Base-by-base conservation (phyloP, 306 rosid species). In the Prunus davidiana region DNA sequence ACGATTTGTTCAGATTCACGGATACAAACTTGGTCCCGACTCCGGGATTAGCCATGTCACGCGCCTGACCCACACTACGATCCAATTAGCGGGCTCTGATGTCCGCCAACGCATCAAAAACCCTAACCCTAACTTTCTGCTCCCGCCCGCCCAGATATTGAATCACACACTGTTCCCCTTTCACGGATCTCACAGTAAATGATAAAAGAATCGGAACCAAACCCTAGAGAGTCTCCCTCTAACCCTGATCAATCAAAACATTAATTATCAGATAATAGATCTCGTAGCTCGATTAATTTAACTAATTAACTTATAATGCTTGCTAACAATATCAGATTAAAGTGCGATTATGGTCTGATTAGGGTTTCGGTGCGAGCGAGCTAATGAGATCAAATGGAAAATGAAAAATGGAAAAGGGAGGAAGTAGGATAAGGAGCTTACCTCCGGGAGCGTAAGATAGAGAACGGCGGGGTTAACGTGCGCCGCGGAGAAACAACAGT, bases 1-100 rank as follows among this genome's bases (percentile, higher is more conserved):
- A 95, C 3, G 98, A 95, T 82, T 95, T 95, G 83, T 95, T 95
- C 76, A 95, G 93, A 92, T 95, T 95, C 82, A 89, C 98, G 19
- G 97, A 92, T 49, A 87, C 91, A 58, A 90, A 94, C 88, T 92
- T 94, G 84, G 79, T 71, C 80, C 90, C 94, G 25, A 85, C 88
- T 71, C 97, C 96, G 81, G 89, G 86, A 84, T 94, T 94, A 80
- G 97, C 98, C 98, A 94, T 94, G 84, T 81, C 89, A 78, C 56
- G 77, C 67, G 84, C 64, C 79, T 74, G 64, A 75, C 77, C 78
- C 84, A 58, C 72, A 65, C 72, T 45, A 68, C 63, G 72, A 85
- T 72, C 90, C 78, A 76, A 81, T 83, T 67, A 74, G 84, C 87
- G 72, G 87, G 77, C 67, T 58, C 80, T 19, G 43, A 82, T 74